Conservation (phyloP, 78 protist genomes). For the Cavenderia fasciculata region DNA sequence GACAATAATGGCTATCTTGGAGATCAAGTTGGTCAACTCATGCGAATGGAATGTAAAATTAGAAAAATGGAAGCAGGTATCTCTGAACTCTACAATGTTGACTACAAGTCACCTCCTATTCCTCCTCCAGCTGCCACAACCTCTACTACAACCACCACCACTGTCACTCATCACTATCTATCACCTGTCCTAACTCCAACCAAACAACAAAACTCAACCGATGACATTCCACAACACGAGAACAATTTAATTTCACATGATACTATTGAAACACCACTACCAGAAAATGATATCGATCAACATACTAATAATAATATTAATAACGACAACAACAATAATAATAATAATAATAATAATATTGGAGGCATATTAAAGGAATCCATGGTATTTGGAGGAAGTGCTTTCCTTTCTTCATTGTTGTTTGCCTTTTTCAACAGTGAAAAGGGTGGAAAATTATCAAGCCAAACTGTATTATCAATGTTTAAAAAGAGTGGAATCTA, state of each 20-base stretch:
- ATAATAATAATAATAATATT: not conserved
- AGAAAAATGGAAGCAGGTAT: constrained; percentile 76
- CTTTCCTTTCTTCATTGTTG: constrained; percentile 25
- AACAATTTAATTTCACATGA: not conserved
- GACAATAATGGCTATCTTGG: constrained; percentile 4
- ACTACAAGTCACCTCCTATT: constrained; percentile 4
- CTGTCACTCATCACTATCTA: constrained; percentile 23
- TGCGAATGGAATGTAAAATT: constrained; percentile 40
- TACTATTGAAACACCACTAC: not conserved
- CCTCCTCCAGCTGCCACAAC: constrained; percentile 2
- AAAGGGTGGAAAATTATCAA: no score
- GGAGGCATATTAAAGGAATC: not conserved
- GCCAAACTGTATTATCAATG: constrained; percentile 1
- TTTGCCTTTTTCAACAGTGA: no score
- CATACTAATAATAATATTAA: not conserved
- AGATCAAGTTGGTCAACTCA: constrained; percentile 49
- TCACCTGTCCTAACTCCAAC: not conserved
- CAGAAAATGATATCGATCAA: not conserved
- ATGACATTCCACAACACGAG: not conserved
- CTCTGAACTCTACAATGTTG: constrained; percentile 2
- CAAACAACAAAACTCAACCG: not conserved
- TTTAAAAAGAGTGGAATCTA: constrained; percentile 13
- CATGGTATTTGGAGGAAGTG: not conserved
- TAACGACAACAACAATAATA: not conserved
- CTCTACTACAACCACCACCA: constrained; percentile 36